Evolutionary conservation across 305 asterid genomes (phyloP).

Genomic region (Salvia sclarea): DNA sequence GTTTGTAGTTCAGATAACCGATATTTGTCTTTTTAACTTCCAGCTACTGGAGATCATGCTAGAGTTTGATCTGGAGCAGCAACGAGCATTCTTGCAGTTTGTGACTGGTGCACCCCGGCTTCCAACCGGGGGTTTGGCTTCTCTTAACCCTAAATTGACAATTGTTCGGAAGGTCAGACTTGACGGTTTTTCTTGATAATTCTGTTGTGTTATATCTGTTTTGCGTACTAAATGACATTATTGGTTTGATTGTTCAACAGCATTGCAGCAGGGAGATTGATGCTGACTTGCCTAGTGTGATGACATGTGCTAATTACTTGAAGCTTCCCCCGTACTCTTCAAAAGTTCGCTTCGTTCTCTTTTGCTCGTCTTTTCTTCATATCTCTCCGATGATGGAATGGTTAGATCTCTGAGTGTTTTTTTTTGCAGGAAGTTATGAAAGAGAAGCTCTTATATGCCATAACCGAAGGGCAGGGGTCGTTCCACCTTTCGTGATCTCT

Average conservation of each 20-base stretch:
- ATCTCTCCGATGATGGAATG: too few relatives aligned
- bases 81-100: conserved; percentile 90
- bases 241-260: conserved; percentile 49
- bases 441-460: conserved; percentile 82
- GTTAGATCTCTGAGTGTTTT: too few relatives aligned
- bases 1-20: not conserved
- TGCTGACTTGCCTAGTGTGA: conserved; percentile 90
- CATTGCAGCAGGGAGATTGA: conserved; percentile 64
- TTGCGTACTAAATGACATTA: not conserved
- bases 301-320: conserved; percentile 96
- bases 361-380: not conserved
- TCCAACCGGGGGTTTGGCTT: conserved; percentile 89
- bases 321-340: conserved; percentile 97
- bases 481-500: conserved; percentile 74
- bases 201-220: not conserved
- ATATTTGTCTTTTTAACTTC: conserved; percentile 9
- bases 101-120: conserved; percentile 98
- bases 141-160: conserved; percentile 91
- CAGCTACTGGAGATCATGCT: conserved; percentile 85
- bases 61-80: conserved; percentile 77
- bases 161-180: conserved; percentile 81
- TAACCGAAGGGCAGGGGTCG: conserved; percentile 93
- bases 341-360: conserved; percentile 50
- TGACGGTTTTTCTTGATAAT: too few relatives aligned
- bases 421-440: conserved; percentile 81